Evolutionary conservation across 2,329 filamentous ascomycete genomes (phyloP), one percentile per base, ranked within the genome.

Genomic region (Nemania sp.): DNA sequence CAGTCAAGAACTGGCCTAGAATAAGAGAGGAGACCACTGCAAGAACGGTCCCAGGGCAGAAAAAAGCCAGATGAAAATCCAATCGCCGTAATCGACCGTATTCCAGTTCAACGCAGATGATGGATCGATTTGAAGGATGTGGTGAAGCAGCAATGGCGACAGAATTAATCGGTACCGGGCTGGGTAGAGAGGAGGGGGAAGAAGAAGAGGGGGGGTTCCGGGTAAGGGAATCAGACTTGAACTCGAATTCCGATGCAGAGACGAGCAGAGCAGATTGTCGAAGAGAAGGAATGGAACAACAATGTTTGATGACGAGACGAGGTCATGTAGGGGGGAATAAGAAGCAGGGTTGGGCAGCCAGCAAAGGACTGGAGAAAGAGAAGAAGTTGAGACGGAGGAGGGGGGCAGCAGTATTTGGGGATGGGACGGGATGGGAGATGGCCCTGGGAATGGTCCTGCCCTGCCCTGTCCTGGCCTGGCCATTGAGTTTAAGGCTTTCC

Each of bases 1-100:
- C 73, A 74, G 66, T 68, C 62, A 74, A 74, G 73, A 74, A 73
- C 67, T 74, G 68, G 63, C 68, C 62, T 52, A 52, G 45, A 40
- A 57, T 61, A 62, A 64, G 58, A 54, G n/a, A 60, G 34, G 50
- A 54, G 53, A 59, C 54, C 50, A 39, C 55, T 53, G 55, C 37
- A 57, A 57, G n/a, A 58, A 65, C 59, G 49, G 67, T 66, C 57
- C 66, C 67, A 48, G 49, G 61, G 55, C 29, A 47, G 40, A 60
- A 64, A 64, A 53, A 56, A 47, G 57, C 42, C 57, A 65, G 59
- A 56, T 56, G 39, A 43, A 66, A 65, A 50, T 45, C 60, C 62
- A 64, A 68, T 62, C 35, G 57, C 55, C 50, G 56, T 58, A 54
- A 59, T 57, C 47, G 46, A 59, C 53, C 54, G 43, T 60, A 47